Evolutionary conservation across 2,329 filamentous ascomycete genomes (phyloP).

Genomic region (Trichophyton simii): DNA sequence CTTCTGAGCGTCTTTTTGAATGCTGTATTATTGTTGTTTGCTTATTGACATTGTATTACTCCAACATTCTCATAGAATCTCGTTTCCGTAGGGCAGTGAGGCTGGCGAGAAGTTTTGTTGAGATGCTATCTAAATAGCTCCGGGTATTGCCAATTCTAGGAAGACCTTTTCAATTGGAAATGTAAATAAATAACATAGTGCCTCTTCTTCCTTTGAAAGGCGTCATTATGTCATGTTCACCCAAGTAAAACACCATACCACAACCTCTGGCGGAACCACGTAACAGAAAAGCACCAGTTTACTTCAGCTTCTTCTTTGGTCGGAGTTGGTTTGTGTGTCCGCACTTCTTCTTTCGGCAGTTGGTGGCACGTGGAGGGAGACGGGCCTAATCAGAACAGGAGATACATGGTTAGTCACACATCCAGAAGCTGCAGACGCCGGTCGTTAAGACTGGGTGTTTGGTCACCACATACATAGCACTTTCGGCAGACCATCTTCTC

Average conservation of each 20-base stretch:
- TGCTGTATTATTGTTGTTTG: neutral
- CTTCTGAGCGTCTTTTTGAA: neutral
- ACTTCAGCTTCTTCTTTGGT: conserved; percentile 99
- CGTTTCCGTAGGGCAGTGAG: neutral
- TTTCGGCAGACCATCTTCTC: conserved; percentile 99
- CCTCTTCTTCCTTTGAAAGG: conserved; percentile 8
- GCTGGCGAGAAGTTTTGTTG: neutral
- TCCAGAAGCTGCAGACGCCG: neutral
- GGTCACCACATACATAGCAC: conserved; percentile 71
- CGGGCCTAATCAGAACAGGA: conserved; percentile 42
- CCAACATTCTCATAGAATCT: neutral
- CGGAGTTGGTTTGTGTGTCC: conserved; percentile 99
- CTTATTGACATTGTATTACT: conserved; percentile 1
- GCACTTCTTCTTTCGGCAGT: conserved; percentile 99
- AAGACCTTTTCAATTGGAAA: conserved; percentile 2
- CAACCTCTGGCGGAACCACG: conserved; percentile 1
- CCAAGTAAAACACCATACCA: conserved; percentile 8
- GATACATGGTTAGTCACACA: neutral
- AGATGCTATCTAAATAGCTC: neutral
- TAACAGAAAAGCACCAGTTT: conserved; percentile 21
- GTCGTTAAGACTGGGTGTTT: neutral
- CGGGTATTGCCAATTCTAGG: neutral
- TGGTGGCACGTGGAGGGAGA: conserved; percentile 95
- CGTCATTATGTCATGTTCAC: conserved; percentile 11
- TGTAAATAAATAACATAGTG: conserved; percentile 7